Conservation (phyloP, 495 filamentous ascomycete genomes). For the Aspergillus campestris region DNA sequence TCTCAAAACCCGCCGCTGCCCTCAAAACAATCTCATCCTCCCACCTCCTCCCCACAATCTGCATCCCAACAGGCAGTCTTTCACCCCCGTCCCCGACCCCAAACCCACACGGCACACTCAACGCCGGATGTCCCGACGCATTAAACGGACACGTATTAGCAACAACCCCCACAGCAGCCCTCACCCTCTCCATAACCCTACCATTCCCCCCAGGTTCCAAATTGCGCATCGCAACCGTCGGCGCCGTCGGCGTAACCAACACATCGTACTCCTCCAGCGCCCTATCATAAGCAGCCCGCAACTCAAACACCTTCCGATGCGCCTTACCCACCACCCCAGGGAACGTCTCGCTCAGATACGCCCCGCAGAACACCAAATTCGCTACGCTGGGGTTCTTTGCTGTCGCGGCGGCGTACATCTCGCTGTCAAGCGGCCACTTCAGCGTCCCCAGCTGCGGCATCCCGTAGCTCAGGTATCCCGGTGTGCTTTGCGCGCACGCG, state of each 20-base stretch:
- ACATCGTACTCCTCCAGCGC: constrained; percentile 36
- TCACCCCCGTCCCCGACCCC: constrained; percentile 23
- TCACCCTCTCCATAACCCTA: constrained; percentile 23
- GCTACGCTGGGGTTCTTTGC: constrained; percentile 23
- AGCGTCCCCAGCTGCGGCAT: constrained; percentile 12
- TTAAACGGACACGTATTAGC: constrained; percentile 48
- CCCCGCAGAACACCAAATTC: constrained; percentile 24
- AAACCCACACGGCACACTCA: constrained; percentile 46
- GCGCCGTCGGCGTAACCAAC: constrained; percentile 35
- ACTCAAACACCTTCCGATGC: constrained; percentile 30
- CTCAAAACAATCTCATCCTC: constrained; percentile 27
- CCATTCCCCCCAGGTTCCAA: constrained; percentile 8
- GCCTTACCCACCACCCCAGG: constrained; percentile 29
- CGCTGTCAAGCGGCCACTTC: constrained; percentile 20
- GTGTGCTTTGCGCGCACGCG: constrained; percentile 21
- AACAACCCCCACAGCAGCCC: constrained; percentile 29
- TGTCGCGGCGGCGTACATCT: constrained; percentile 24
- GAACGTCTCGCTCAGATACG: constrained; percentile 18
- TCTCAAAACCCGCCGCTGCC: constrained; percentile 19
- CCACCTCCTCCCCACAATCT: constrained; percentile 45
- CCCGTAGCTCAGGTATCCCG: constrained; percentile 18
- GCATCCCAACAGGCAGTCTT: constrained; percentile 47
- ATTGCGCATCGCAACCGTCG: constrained; percentile 30
- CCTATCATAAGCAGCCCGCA: constrained; percentile 37
- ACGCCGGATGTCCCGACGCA: constrained; percentile 45